Evolutionary conservation across 2,329 filamentous ascomycete species (phyloP), one percentile per base, ranked within the genome.

Genomic region (Aspergillus phoenicis): DNA sequence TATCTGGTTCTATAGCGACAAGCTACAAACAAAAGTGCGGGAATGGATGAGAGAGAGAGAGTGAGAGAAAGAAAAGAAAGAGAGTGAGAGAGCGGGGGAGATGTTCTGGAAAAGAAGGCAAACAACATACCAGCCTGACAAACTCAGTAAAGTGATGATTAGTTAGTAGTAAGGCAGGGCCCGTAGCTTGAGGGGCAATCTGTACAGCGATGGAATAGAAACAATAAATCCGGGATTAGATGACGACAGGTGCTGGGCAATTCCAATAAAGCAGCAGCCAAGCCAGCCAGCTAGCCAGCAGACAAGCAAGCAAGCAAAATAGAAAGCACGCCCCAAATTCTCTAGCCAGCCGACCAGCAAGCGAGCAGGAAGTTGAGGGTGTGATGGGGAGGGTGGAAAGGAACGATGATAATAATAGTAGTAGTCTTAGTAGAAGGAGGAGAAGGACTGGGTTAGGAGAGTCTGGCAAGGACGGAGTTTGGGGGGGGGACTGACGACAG

Each of bases 1-100:
- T 61, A 70, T 61, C 62, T 68, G 66, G 66, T 45, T 24, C 30
- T 30, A 69, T 61, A 51, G 30, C 47, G 47, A 28, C 26, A n/a
- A 51, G 17, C 26, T 51, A 26, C 47, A 33, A 8, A 52, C 60
- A 60, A 22, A n/a, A 45, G 41, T 8, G 41, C 17, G 41, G 20
- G 7, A 36, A 11, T 36, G 17, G 41, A 45, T n/a, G 41, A 22
- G 13, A 17, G 17, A 66, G 67, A 65, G 65, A 63, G 63, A 60
- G 41, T 13, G 13, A 17, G 41, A 66, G 66, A 65, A 64, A 63
- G 63, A 60, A 36, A 38, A 26, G 41, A n/a, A 41, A 17, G 43
- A 45, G 17, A 8, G 2, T 17, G 52, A 45, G 26, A 49, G 24
- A 17, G 13, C 17, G 20, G 26, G 38, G 41, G 17, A 8, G 41